phyloP scores from a whole-genome alignment of 2,329 filamentous ascomycete genomes.

The Emmonsia crescens region DNA sequence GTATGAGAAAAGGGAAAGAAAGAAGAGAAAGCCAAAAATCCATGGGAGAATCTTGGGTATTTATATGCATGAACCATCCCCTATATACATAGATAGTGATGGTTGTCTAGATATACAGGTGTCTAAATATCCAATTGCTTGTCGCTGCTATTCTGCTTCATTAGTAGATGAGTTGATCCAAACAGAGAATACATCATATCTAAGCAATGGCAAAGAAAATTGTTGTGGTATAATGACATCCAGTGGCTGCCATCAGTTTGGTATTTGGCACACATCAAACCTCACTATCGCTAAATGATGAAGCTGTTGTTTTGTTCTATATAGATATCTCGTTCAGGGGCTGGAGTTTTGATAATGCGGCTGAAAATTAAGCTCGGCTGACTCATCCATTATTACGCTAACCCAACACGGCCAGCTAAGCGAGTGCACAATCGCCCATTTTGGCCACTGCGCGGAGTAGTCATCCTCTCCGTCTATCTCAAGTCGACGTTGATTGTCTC shows the following conservation, averaged over 20 bases:
- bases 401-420: conserved; percentile 23
- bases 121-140: neutral
- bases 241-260: neutral
- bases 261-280: neutral
- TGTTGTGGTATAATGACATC: no score
- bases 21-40: neutral
- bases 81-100: neutral
- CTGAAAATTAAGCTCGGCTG: conserved; percentile 1
- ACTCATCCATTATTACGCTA: neutral
- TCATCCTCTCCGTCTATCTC: neutral
- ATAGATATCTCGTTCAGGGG: neutral
- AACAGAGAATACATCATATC: neutral
- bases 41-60: neutral
- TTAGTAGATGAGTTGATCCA: neutral
- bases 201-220: neutral
- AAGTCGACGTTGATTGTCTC: neutral
- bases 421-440: conserved; percentile 30
- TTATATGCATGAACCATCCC: neutral
- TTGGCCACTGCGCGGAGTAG: neutral
- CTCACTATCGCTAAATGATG: neutral
- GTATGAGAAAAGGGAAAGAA: neutral
- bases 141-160: neutral
- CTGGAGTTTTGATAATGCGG: conserved; percentile 1
- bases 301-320: neutral
- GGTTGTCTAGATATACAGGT: no score